A percentile compares a stretch with the other conserved stretches of the same genome.
Conservation (phyloP, 805 yeast species). For the Teunomyces funiuensis region DNA sequence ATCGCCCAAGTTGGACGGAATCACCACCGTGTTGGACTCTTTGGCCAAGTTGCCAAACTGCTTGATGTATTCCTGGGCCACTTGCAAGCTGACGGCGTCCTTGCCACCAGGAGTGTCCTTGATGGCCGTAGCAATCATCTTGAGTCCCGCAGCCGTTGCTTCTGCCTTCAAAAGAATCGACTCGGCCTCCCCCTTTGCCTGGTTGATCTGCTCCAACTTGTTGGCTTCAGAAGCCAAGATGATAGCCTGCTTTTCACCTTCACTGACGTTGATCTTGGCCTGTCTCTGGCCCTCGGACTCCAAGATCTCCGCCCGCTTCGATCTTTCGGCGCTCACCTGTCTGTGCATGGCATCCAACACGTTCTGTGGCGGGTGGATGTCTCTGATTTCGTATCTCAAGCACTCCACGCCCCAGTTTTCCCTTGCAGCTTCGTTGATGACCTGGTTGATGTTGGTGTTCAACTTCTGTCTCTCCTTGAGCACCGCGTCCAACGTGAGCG, state of each 20-base stretch:
- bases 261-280: conserved; percentile 77
- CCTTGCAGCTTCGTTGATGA: conserved; percentile 78
- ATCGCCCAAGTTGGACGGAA: conserved; percentile 76
- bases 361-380: conserved; percentile 82
- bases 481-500: conserved; percentile 74
- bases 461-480: conserved; percentile 72
- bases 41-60: conserved; percentile 82
- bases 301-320: conserved; percentile 82
- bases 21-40: conserved; percentile 73
- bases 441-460: conserved; percentile 71
- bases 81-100: conserved; percentile 75
- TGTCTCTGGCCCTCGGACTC: conserved; percentile 85
- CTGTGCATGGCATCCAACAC: conserved; percentile 90
- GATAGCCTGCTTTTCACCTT: conserved; percentile 70
- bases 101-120: conserved; percentile 65
- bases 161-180: conserved; percentile 62
- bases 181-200: conserved; percentile 74
- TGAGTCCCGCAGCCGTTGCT: conserved; percentile 75
- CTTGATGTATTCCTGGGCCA: conserved; percentile 81
- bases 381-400: conserved; percentile 81
- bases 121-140: conserved; percentile 64
- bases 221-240: conserved; percentile 76
- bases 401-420: conserved; percentile 83
- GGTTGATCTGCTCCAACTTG: conserved; percentile 59
- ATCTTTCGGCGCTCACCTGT: conserved; percentile 83